These are phyloP conservation scores for Lunularia cruciata DNA, from an alignment of 225 moss, liverwort and hornwort species.

Conservation along the genomic window DNA sequence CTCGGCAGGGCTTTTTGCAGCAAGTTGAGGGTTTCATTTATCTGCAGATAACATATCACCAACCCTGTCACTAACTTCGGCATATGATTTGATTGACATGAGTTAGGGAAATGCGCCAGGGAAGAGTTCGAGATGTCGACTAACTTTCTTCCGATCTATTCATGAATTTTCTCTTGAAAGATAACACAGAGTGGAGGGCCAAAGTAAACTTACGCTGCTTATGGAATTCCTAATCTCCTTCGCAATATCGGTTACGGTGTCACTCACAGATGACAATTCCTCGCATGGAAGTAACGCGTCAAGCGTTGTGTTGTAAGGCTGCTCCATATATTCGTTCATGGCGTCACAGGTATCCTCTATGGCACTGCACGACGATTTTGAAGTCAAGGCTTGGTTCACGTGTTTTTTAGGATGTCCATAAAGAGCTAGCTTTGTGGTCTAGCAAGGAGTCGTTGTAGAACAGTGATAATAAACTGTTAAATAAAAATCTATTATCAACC, in stretches of 20 bases:
- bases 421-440: too few species aligned
- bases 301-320: conserved; percentile 66
- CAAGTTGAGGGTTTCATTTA: conserved; percentile 45
- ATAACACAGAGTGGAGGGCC: neutral
- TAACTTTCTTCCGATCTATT: too few species aligned
- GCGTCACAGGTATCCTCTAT: conserved; percentile 64
- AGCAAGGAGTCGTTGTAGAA: too few species aligned
- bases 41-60: conserved; percentile 33
- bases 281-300: conserved; percentile 66
- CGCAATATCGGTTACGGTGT: conserved; percentile 40
- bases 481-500: too few species aligned
- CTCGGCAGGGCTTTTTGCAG: neutral
- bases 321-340: conserved; percentile 53
- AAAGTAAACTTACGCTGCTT: conserved; percentile 28
- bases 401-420: too few species aligned
- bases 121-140: neutral
- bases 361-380: conserved; percentile 33
- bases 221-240: conserved; percentile 48
- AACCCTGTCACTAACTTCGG: neutral
- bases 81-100: neutral
- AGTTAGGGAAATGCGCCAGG: neutral
- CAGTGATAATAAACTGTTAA: too few species aligned
- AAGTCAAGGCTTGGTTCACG: conserved; percentile 12
- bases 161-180: neutral
- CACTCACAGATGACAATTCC: conserved; percentile 53